These are phyloP conservation scores for Dicorynia guianensis DNA, from an alignment of 306 rosid species.

Conservation along the genomic window DNA sequence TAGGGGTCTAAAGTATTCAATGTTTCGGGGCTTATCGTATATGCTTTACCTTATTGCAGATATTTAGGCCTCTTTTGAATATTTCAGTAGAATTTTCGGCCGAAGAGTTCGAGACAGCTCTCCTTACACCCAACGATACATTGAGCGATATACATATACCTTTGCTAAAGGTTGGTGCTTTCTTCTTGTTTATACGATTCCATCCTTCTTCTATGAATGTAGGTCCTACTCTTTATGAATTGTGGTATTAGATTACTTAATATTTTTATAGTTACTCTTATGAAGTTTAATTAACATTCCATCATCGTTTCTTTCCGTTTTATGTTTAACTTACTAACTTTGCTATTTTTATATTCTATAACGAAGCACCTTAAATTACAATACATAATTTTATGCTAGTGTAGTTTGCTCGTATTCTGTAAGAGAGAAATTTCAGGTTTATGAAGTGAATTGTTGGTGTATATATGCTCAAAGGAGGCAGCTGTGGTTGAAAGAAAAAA, in stretches of 20 bases:
- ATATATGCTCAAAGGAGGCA: slow-evolving; percentile 6
- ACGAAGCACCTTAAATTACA: slow-evolving; percentile 25
- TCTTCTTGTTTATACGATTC: slow-evolving; percentile 5
- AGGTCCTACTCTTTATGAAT: neutral
- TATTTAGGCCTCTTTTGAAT: slow-evolving; percentile 86
- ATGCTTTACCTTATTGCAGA: slow-evolving; percentile 54
- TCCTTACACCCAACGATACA: slow-evolving; percentile 87
- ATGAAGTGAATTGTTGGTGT: slow-evolving; percentile 17
- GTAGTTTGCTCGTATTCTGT: slow-evolving; percentile 12
- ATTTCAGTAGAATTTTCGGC: slow-evolving; percentile 85
- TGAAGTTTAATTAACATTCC: slow-evolving; percentile 20
- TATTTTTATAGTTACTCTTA: slow-evolving; percentile 12
- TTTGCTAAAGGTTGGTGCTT: slow-evolving; percentile 85
- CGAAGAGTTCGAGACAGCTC: slow-evolving; percentile 96
- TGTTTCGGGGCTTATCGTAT: slow-evolving; percentile 45
- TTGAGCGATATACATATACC: slow-evolving; percentile 95
- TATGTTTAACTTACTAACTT: slow-evolving; percentile 22
- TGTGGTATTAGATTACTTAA: slow-evolving; percentile 13
- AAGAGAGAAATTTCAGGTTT: slow-evolving; percentile 20
- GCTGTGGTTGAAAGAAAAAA: slow-evolving; percentile 29
- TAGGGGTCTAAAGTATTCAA: slow-evolving; percentile 25
- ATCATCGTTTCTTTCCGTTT: slow-evolving; percentile 24
- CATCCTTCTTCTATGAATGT: slow-evolving; percentile 28
- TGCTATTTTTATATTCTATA: slow-evolving; percentile 27
- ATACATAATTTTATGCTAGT: slow-evolving; percentile 36